Base-by-base conservation (phyloP, 2,329 filamentous ascomycete genomes). In the Talaromyces sp. region DNA sequence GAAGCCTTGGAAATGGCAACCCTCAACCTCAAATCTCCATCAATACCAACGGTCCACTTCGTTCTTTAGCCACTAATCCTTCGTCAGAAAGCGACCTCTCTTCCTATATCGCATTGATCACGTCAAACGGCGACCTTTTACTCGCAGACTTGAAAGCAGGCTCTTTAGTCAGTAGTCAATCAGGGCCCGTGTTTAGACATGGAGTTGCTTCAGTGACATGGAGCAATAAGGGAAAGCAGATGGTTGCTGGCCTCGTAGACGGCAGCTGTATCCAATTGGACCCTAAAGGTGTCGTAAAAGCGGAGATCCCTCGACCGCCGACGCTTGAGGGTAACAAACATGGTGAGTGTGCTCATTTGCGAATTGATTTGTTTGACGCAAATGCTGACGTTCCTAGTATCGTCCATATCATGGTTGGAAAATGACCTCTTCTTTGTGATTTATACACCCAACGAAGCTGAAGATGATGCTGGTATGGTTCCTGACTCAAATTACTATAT, bases 141-240 rank as follows among this genome's bases (percentile, higher is more conserved):
- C 86, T 99, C 75, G 90, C 91, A 7, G 91, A 96, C 73, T 76
- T 99, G 64, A 88, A 89, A 69, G 84, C 88, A 40, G 82, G 84
- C 56, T 81, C 79, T 44, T 82, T 92, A 50, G 73, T 83, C 8
- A 78, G 80, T 37, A 84, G 85, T 1, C 69, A 81, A 21, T 86
- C 86, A 66, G 91, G 90, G 37, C 83, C 80, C 70, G 79, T 88
- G 0, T 80, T 96, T 66, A 91, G 88, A 70, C 81, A 84, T 31
- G 88, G 89, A 55, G 93, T 96, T 31, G 92, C 88, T 72, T 95
- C 90, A 70, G 84, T 91, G 5, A 88, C 90, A 62, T 99, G 96
- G 95, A 99, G 95, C 75, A 89, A 86, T 65, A 91, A 88, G 73
- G 95, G 95, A 54, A 99, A 96, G 74, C 93, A 98, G 73, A 81